Percentiles rank a stretch among this genome's conserved stretches.
Conservation (phyloP, 805 yeast species). For the Sugiyamaella smithiae region DNA sequence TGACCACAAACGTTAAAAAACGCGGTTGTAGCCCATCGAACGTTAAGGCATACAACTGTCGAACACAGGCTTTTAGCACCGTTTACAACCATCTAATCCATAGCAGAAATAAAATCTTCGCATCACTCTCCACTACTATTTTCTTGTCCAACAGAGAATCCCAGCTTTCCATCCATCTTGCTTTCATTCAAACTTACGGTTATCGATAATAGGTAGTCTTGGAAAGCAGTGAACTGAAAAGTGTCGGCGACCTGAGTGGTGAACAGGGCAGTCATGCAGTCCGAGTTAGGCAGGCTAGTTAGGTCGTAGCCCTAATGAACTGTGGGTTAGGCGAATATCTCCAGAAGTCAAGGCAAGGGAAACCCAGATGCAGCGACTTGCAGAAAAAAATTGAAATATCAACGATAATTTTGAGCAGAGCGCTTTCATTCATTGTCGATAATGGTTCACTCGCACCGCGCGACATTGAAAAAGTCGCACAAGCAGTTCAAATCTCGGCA, state of each 20-base stretch:
- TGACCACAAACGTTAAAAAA: no score
- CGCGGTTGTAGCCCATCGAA: no score
- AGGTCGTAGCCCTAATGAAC: no score
- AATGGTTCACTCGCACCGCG: slow-evolving; percentile 69
- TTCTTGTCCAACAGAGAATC: no score
- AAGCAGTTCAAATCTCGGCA: slow-evolving; percentile 91
- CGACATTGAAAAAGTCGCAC: slow-evolving; percentile 78
- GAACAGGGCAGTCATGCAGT: neutral
- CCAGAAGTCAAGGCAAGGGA: neutral
- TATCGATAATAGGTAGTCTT: neutral
- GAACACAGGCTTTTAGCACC: no score
- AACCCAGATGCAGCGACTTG: neutral
- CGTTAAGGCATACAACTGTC: no score
- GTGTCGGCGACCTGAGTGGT: neutral
- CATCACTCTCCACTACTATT: neutral
- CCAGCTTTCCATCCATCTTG: no score
- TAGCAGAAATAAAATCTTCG: neutral
- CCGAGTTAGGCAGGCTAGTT: no score
- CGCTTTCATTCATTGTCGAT: neutral
- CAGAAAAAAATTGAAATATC: neutral
- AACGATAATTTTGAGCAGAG: slow-evolving; percentile 9
- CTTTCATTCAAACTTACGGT: neutral
- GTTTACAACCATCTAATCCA: no score
- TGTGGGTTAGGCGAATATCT: no score
- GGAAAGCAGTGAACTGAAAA: neutral